Conservation (phyloP, 1,284 basidiomycete species). For the Phellopilus nigrolimitatus region DNA sequence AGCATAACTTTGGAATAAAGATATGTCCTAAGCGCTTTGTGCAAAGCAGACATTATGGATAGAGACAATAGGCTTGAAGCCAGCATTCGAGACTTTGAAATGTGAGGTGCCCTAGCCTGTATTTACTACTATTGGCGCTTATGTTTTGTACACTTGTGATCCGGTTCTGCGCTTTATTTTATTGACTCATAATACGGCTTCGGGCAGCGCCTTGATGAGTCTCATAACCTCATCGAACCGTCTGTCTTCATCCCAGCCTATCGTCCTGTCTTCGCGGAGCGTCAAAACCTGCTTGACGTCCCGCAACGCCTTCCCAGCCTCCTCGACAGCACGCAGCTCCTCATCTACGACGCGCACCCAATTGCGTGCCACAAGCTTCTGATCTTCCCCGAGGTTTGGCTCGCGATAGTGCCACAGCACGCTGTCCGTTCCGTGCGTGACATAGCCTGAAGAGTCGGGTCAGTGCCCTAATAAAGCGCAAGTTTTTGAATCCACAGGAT, state of each 20-base stretch:
- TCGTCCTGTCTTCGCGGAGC: slow-evolving; percentile 43
- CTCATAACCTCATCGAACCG: slow-evolving; percentile 45
- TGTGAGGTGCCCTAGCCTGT: no score
- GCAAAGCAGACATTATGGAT: no score
- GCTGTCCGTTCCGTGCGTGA: slow-evolving; percentile 65
- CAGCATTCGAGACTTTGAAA: no score
- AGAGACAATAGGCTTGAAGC: no score
- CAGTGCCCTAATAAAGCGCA: no score
- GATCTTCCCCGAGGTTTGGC: slow-evolving; percentile 35
- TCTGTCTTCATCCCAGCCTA: slow-evolving; percentile 51
- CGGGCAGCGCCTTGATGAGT: slow-evolving; percentile 28
- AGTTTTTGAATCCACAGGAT: neutral
- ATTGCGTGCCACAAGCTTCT: slow-evolving; percentile 39
- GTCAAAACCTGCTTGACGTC: slow-evolving; percentile 41
- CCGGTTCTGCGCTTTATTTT: no score
- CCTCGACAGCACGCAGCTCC: slow-evolving; percentile 37
- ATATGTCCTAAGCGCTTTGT: no score
- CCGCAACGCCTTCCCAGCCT: slow-evolving; percentile 27
- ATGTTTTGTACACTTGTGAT: neutral
- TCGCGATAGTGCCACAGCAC: slow-evolving; percentile 41
- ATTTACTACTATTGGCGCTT: neutral
- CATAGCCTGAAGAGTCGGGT: slow-evolving; percentile 57
- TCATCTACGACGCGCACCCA: slow-evolving; percentile 48
- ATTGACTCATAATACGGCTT: neutral
- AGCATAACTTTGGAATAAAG: no score